Percentiles rank a stretch among this genome's conserved stretches.
These are phyloP conservation scores for Syzygium oleosum DNA, from an alignment of 345 rosid genomes.

Conservation along the genomic window DNA sequence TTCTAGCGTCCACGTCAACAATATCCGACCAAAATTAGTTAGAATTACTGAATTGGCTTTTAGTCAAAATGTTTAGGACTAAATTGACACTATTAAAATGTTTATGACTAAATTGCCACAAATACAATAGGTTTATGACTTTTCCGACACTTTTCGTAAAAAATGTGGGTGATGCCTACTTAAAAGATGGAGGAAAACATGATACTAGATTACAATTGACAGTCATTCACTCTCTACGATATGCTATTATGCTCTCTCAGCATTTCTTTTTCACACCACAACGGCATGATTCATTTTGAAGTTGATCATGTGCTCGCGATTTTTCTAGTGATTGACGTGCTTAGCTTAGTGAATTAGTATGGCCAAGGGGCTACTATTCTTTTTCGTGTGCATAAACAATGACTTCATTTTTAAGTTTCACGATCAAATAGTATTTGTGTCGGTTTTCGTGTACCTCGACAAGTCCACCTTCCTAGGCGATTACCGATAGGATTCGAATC, in stretches of 20 bases:
- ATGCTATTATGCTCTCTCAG: accelerated
- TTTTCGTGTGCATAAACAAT: background rate
- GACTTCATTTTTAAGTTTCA: background rate
- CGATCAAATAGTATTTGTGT: background rate
- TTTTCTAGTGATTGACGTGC: background rate
- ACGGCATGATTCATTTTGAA: background rate
- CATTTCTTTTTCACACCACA: background rate
- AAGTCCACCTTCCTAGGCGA: background rate
- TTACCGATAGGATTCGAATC: background rate
- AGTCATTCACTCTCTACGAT: background rate
- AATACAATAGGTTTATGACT: too few relatives aligned
- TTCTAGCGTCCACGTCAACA: too few relatives aligned
- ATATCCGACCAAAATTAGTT: too few relatives aligned
- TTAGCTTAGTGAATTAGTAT: background rate
- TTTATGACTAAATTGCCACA: too few relatives aligned
- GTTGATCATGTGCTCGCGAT: background rate
- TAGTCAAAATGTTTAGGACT: too few relatives aligned
- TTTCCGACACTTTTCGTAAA: too few relatives aligned
- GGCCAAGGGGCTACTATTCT: background rate
- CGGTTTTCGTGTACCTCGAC: background rate
- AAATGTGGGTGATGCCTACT: too few relatives aligned
- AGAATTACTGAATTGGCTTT: too few relatives aligned
- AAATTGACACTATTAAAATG: too few relatives aligned
- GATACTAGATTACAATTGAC: too few relatives aligned
- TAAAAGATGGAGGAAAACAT: too few relatives aligned